Base-by-base conservation (phyloP, 495 filamentous ascomycete species). In the Emericellopsis terricola region DNA sequence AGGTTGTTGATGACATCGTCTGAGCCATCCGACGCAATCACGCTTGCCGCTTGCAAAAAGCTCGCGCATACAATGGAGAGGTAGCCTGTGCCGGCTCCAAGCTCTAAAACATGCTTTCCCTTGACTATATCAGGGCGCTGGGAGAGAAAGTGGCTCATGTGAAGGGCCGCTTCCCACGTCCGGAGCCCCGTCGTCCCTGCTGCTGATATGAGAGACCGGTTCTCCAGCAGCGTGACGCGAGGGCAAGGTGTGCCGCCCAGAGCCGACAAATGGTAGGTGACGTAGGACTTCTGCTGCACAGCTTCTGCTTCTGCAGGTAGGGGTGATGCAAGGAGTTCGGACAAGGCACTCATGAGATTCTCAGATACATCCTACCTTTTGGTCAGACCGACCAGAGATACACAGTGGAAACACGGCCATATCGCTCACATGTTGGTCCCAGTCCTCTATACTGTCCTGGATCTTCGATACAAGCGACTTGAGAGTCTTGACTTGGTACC, bases 161-260 rank as follows among this genome's bases (percentile, higher is more conserved):
- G 78, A n/a, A 96, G 55, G 0, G 83, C 73, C 3, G 87, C 87
- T 56, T 94, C 87, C 87, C 87, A 96, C 4, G 87, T 96, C 8
- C 87, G 71, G 18, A 83, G 60, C 0, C 87, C 87, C 0, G 87
- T 94, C 2, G 81, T 92, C 3, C 81, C 82, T 4, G 64, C 56
- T 1, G 71, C 70, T 7, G 81, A 73, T 28, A 96, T 71, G 1
- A 94, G 50, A 18, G 65, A 64, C 3, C 77, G 72, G 8, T 78
- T 74, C 56, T 96, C 87, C 3, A 78, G 56, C 0, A 82, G 47
- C 8, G 60, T 77, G 38, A 78, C 56, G 4, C 29, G 8, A 13
- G 33, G 40, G 19, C 13, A 13, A 1, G 23, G 26, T 2, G 19
- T 8, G 9, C 39, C 13, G 31, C 46, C 30, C 34, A 56, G 43